Evolutionary conservation across 2,329 filamentous ascomycete species (phyloP).

Genomic region (Trichophyton equinum): DNA sequence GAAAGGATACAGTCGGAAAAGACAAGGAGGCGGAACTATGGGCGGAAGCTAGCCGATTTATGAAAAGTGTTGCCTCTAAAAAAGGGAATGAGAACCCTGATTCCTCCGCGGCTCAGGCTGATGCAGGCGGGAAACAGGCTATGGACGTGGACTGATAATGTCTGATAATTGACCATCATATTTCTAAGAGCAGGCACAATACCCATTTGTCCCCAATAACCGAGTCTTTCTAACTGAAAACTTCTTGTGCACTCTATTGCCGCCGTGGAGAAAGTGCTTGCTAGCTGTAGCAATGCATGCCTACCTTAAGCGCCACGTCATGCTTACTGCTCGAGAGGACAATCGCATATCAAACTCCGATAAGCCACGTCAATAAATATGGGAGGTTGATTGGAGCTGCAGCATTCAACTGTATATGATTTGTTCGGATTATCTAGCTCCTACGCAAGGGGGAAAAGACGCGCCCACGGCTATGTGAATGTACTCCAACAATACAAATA

Average conservation of each 20-base stretch:
- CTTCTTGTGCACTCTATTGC: neutral
- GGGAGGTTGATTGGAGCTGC: too few relatives aligned
- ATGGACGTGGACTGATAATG: slow-evolving; percentile 30
- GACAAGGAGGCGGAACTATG: slow-evolving; percentile 77
- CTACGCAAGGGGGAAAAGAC: too few relatives aligned
- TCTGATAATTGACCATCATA: neutral
- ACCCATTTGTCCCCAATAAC: neutral
- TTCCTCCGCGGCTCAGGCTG: neutral
- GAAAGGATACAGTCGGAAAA: slow-evolving; percentile 66
- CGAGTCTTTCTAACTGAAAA: neutral
- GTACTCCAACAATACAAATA: neutral
- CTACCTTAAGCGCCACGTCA: too few relatives aligned
- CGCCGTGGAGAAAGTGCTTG: too few relatives aligned
- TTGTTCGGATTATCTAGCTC: too few relatives aligned
- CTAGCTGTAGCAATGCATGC: too few relatives aligned
- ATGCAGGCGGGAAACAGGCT: slow-evolving; percentile 14
- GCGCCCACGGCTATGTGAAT: neutral
- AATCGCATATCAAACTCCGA: too few relatives aligned
- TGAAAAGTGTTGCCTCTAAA: slow-evolving; percentile 30
- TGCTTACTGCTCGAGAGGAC: too few relatives aligned
- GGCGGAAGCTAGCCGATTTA: slow-evolving; percentile 46
- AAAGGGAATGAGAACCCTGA: slow-evolving; percentile 10
- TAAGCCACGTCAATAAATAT: too few relatives aligned
- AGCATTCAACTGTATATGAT: too few relatives aligned
- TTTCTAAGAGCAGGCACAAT: neutral